phyloP scores from a whole-genome alignment of 495 filamentous ascomycete genomes.

The Neurospora sp. region DNA sequence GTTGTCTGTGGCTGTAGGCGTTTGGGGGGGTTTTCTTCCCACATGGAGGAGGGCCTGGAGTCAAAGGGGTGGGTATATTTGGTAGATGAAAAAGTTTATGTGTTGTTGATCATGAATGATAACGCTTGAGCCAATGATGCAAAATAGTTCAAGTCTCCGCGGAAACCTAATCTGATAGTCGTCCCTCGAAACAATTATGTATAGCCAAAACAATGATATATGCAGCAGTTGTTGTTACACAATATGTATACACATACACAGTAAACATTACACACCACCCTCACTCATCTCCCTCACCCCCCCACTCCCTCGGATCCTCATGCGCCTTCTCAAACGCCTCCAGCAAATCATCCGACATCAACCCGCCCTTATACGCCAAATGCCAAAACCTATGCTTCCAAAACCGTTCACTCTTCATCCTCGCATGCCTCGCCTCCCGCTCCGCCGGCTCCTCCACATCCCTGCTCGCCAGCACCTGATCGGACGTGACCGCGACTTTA shows the following conservation, averaged over 20 bases:
- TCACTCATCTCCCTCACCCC: not conserved
- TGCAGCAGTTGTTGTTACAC: not conserved
- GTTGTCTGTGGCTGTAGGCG: no score
- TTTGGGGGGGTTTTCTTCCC: not conserved
- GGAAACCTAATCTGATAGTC: not conserved
- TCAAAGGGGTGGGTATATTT: not conserved
- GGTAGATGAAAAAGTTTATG: not conserved
- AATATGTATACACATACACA: not conserved
- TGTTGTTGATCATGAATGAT: not conserved
- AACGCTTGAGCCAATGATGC: not conserved
- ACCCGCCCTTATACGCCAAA: slow-evolving; percentile 20
- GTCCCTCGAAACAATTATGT: not conserved
- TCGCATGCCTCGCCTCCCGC: slow-evolving; percentile 3
- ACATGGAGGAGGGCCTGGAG: not conserved
- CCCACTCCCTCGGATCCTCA: not conserved
- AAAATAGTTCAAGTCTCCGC: not conserved
- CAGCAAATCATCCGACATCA: slow-evolving; percentile 16
- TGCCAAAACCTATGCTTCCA: slow-evolving; percentile 39
- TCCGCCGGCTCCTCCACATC: slow-evolving; percentile 5
- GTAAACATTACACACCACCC: not conserved
- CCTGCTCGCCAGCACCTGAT: not conserved
- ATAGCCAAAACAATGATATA: not conserved
- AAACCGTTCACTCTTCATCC: slow-evolving; percentile 11
- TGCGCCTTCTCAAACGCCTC: slow-evolving; percentile 1
- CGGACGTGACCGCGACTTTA: slow-evolving; percentile 10